Evolutionary conservation across 2,329 filamentous ascomycete genomes (phyloP).

Genomic region (Cadophora sp.): DNA sequence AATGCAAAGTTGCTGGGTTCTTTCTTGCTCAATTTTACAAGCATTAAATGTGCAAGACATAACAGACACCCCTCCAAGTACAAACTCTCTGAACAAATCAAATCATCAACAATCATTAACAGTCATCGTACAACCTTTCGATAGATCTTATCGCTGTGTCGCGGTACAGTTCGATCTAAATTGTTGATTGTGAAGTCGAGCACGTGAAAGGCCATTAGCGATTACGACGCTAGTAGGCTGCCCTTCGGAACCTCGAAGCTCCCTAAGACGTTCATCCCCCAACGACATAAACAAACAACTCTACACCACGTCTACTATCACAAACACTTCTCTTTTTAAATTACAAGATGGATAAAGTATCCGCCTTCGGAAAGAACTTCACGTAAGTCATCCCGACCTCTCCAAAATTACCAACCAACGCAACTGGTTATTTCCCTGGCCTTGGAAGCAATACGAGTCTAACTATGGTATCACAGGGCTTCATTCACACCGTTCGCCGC

Average conservation of each 20-base stretch:
- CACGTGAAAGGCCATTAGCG: conserved; percentile 3
- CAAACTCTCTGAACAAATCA: background rate
- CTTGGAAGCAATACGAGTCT: conserved; percentile 41
- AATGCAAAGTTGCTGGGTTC: background rate
- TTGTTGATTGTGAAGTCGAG: conserved; percentile 12
- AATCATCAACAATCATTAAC: background rate
- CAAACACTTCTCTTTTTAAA: conserved; percentile 17
- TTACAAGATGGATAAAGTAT: conserved; percentile 69
- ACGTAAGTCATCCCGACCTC: conserved; percentile 53
- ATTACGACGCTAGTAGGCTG: conserved; percentile 3
- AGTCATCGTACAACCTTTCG: background rate
- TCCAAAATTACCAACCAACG: conserved; percentile 22
- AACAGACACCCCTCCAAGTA: background rate
- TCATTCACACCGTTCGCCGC: conserved; percentile 91
- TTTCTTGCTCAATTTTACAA: background rate
- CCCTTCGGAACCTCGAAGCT: conserved; percentile 3
- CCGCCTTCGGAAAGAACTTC: conserved; percentile 74
- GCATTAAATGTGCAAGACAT: background rate
- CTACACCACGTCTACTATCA: conserved; percentile 24
- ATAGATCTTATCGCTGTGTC: background rate
- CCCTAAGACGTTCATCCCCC: conserved; percentile 16
- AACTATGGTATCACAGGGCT: conserved; percentile 68
- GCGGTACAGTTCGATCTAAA: background rate
- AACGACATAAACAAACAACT: conserved; percentile 27
- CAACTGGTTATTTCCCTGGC: conserved; percentile 28